A percentile compares a stretch with the other conserved stretches of the same genome.
These are phyloP conservation scores for Ajuga reptans DNA, from an alignment of 305 asterid species.

Conservation along the genomic window DNA sequence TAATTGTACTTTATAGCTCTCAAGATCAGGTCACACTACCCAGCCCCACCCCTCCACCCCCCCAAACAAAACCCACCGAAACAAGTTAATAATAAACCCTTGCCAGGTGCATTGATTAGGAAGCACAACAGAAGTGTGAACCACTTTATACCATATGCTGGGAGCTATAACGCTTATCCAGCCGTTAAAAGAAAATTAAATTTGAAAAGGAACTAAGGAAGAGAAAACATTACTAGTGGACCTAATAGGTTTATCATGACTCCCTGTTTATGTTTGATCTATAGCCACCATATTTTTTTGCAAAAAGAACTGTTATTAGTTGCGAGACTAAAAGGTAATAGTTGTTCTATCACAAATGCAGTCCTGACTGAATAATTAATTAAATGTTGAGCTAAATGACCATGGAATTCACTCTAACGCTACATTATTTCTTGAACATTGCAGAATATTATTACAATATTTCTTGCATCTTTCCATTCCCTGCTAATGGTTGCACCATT, in stretches of 20 bases:
- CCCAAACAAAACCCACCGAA: too few species aligned
- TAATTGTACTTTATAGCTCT: conserved; percentile 2
- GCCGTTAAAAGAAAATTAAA: neutral
- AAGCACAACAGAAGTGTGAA: neutral
- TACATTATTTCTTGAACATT: neutral
- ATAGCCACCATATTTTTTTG: neutral
- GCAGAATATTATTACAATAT: neutral
- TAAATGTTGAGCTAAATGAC: neutral
- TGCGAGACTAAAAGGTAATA: neutral
- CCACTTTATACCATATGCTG: neutral
- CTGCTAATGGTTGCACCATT: neutral
- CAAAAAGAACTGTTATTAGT: conserved; percentile 7
- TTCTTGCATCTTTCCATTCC: conserved; percentile 12
- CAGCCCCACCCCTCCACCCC: neutral
- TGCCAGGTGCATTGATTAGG: neutral
- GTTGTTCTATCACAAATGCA: neutral
- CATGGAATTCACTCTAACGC: neutral
- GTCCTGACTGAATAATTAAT: neutral
- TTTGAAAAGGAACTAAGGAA: neutral
- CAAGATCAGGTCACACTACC: neutral
- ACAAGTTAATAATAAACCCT: too few species aligned
- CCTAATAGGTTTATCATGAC: conserved; percentile 1
- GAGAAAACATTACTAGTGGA: neutral
- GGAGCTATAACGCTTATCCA: neutral
- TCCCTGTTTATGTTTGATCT: neutral